Evolutionary conservation across 495 filamentous ascomycete genomes (phyloP).

Genomic region (Halenospora varia): DNA sequence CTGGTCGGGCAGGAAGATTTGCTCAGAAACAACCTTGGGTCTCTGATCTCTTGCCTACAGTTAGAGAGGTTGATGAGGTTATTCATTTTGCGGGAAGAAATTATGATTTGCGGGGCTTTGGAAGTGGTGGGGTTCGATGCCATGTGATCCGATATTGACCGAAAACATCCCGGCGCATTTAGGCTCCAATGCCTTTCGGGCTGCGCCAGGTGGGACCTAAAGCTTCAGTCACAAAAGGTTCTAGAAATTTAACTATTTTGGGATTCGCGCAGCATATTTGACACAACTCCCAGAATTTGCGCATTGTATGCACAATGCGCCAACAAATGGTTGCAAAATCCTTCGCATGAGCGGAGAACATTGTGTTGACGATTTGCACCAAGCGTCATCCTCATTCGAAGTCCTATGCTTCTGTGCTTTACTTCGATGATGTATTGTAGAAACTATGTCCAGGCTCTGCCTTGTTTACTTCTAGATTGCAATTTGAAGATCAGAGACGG

Average conservation of each 20-base stretch:
- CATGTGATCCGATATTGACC: conserved; percentile 1
- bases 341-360: too few species aligned
- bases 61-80: conserved; percentile 13
- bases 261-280: not conserved
- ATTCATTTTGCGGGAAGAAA: too few species aligned
- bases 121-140: not conserved
- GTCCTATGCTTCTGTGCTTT: too few species aligned
- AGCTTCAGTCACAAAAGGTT: not conserved
- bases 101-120: not conserved
- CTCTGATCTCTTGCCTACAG: conserved; percentile 13
- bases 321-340: too few species aligned
- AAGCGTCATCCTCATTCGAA: too few species aligned
- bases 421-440: too few species aligned
- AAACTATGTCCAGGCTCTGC: too few species aligned
- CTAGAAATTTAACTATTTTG: conserved; percentile 1
- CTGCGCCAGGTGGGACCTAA: not conserved
- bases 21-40: conserved; percentile 11
- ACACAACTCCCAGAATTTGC: not conserved
- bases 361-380: too few species aligned
- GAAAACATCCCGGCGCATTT: not conserved
- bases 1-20: conserved; percentile 15
- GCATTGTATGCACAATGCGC: too few species aligned
- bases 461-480: too few species aligned
- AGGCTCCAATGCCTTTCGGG: conserved; percentile 1
- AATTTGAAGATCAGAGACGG: not conserved